Conservation (phyloP, 306 rosid genomes). For the Nissolia schottii region DNA sequence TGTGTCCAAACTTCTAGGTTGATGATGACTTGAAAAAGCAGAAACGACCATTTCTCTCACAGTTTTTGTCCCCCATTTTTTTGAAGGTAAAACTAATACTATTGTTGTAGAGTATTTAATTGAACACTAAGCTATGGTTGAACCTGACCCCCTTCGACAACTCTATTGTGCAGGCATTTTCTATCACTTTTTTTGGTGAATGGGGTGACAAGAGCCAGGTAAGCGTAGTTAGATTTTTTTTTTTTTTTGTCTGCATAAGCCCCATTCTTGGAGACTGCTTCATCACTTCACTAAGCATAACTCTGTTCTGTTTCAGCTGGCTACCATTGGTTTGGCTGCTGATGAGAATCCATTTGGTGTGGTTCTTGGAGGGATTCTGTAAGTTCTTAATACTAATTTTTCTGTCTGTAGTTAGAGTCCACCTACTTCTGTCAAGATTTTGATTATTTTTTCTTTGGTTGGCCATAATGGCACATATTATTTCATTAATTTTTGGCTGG, state of each 20-base stretch:
- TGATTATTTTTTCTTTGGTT: slow-evolving; percentile 9
- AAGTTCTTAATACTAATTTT: slow-evolving; percentile 28
- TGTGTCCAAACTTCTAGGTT: slow-evolving; percentile 40
- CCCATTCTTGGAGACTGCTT: slow-evolving; percentile 11
- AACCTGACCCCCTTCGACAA: slow-evolving; percentile 19
- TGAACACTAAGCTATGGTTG: neutral
- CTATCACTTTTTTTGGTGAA: slow-evolving; percentile 93
- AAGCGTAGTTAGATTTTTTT: slow-evolving; percentile 10
- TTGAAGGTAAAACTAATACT: slow-evolving; percentile 51
- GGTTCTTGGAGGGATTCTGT: slow-evolving; percentile 94
- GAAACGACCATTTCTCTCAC: slow-evolving; percentile 51
- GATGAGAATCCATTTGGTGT: slow-evolving; percentile 91
- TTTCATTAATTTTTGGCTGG: neutral
- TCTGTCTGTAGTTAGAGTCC: neutral
- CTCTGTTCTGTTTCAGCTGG: slow-evolving; percentile 58
- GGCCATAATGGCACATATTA: neutral
- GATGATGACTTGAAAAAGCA: slow-evolving; percentile 61
- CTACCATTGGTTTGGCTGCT: slow-evolving; percentile 95
- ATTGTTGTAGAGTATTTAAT: neutral
- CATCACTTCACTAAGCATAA: slow-evolving; percentile 6
- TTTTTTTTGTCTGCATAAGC: neutral
- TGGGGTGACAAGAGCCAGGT: slow-evolving; percentile 99
- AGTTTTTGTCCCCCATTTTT: slow-evolving; percentile 74
- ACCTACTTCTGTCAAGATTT: neutral
- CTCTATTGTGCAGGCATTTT: slow-evolving; percentile 67